Base-by-base conservation (phyloP, 108 stramenopile genomes). In the Nannochloropsis gaditana region DNA sequence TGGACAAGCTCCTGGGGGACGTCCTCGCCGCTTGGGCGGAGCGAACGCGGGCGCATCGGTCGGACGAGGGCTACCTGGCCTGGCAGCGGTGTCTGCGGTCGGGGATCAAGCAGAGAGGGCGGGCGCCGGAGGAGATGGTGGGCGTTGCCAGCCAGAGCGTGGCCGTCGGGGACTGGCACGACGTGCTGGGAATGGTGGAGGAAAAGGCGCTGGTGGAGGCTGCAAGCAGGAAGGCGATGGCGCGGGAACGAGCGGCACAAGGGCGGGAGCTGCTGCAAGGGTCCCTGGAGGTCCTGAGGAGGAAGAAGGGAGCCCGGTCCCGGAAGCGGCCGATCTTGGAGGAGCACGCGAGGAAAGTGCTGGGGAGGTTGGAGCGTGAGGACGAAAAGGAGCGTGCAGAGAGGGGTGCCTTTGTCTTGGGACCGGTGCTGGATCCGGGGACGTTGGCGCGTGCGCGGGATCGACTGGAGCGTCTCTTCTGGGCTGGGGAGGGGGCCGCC, bases 41-140 rank as follows among this genome's bases (percentile, higher is more conserved):
- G 59, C 59, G 59, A 15, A n/a, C 59, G 15, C 59, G n/a, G n/a
- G 59, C 59, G 59, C 59, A 73, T n/a, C 59, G 59, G n/a, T 73
- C 59, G 59, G 59, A 73, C 3, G 59, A 73, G n/a, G 59, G 59
- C 19, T 73, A 73, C 8, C 59, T 73, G n/a, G 59, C 59, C 59
- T 73, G 59, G 59, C n/a, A n/a, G n/a, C 59, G 59, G 59, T n/a
- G 59, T n/a, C 59, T n/a, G 59, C 59, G 59, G 59, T 15, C 59
- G 19, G n/a, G 15, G 19, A n/a, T n/a, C 59, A 15, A 15, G 19
- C 59, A n/a, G 4, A 73, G n/a, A 6, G n/a, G n/a, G 4, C 5
- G 4, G 15, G 15, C 59, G 19, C n/a, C n/a, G 59, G 59, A 73
- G n/a, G 59, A 73, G 15, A 73, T 4, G 59, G 59, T 73, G 59